Evolutionary conservation across 768 basidiomycete species (phyloP).

Genomic region (Leccinum arenicola): DNA sequence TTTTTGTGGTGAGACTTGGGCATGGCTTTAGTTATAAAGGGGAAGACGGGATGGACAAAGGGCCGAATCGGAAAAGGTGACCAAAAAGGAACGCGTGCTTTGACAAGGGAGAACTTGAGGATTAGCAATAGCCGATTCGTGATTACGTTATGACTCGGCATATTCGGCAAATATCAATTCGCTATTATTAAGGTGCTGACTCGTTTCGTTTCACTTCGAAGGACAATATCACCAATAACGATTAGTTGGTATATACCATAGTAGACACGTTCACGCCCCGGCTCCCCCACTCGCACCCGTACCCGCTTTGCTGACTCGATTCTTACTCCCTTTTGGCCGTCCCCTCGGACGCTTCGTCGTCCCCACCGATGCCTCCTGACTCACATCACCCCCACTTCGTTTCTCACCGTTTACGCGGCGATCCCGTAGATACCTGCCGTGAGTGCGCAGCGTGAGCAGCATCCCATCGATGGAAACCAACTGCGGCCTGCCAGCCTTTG

Average conservation of each 20-base stretch:
- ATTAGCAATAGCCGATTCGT: slow-evolving; percentile 25
- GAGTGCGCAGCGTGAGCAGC: slow-evolving; percentile 11
- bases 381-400: slow-evolving; percentile 25
- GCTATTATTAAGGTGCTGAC: not conserved
- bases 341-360: slow-evolving; percentile 57
- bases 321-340: slow-evolving; percentile 71
- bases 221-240: not conserved
- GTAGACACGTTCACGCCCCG: not conserved
- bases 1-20: slow-evolving; percentile 9
- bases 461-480: slow-evolving; percentile 6
- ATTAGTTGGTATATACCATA: not conserved
- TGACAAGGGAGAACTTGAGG: slow-evolving; percentile 16
- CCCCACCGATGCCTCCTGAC: slow-evolving; percentile 28
- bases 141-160: slow-evolving; percentile 9
- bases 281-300: slow-evolving; percentile 6
- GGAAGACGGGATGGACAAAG: slow-evolving; percentile 25
- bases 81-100: slow-evolving; percentile 24
- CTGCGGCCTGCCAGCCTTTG: not conserved
- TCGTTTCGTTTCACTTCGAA: not conserved
- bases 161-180: not conserved
- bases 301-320: slow-evolving; percentile 29
- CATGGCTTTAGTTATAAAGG: slow-evolving; percentile 34
- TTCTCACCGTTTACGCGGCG: slow-evolving; percentile 53
- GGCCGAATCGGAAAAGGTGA: slow-evolving; percentile 34
- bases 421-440: slow-evolving; percentile 57